Evolutionary conservation across 2,329 filamentous ascomycete genomes (phyloP), one percentile per base, ranked within the genome.

Genomic region (Thelonectria rubi): DNA sequence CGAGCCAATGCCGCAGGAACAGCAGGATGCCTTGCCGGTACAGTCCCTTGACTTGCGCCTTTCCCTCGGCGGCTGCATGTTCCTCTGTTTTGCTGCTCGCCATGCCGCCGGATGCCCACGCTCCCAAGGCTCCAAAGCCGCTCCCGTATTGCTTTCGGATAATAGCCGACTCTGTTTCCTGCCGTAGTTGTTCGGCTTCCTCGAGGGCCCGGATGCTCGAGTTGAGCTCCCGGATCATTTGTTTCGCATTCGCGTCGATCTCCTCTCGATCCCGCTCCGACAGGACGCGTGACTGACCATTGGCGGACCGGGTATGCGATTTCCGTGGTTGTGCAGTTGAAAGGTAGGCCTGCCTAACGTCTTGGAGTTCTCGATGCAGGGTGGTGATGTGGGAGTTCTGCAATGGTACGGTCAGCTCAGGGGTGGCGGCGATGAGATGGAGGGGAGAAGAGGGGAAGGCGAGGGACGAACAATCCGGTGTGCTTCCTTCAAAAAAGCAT

Each of bases 401-500:
- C 17, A 45, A 9, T 60, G 46, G 18, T 43, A 40, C 57, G 58
- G 62, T 72, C 46, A 72, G 69, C 60, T 60, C 39, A 42, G 54
- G 42, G 20, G 37, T 54, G 32, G 21, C 24, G 18, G 30, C 18
- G 24, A 45, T 47, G 43, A 30, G 43, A 47, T 47, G 40, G 42
- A 18, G 42, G 49, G 53, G 46, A 66, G 63, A 66, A 69, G 34
- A 43, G 18, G 26, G 55, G 43, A 47, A n/a, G 17, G 52, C 68
- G 65, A 66, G 69, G 65, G 52, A 77, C 85, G 72, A 81, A 96
- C 94, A 77, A 98, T 97, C 75, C 91, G 88, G 79, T 97, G 95
- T 55, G 95, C 95, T 79, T 98, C 94, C 74, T 94, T 93, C 34
- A 98, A 82, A 75, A 98, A 99, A 71, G 91, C 91, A 75, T 97